Evolutionary conservation across 305 asterid species (phyloP), one percentile per base, ranked within the genome.

Genomic region (Fraxinus albicans): DNA sequence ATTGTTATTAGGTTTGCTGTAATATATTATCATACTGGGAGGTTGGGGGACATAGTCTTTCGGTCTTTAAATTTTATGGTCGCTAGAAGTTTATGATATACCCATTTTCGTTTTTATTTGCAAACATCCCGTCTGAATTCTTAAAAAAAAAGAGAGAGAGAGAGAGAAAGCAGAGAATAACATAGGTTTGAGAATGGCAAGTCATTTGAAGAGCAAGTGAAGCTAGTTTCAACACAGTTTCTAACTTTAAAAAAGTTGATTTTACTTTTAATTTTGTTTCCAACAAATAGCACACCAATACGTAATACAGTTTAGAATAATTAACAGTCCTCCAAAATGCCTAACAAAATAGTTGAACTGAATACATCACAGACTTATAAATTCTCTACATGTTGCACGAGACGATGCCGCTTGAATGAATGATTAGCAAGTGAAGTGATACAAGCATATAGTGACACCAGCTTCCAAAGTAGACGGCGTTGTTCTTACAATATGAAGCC

Each of bases 401-500:
- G 63, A 53, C 23, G 63, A 53, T 4, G 8, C 6, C 8, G 2
- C 63, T 65, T 25, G n/a, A 13, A 1, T 8, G 34, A 25, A 65
- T 65, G 73, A 7, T 27, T 1, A 27, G 34, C 75, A 17, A 63
- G 10, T 35, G 77, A 76, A 40, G 4, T 4, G 35, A 23, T 23
- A 65, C 73, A 65, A 65, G 8, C 73, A 65, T 23, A 8, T 2
- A 65, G 73, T 25, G 34, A 25, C 74, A 29, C 38, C 58, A 79
- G 21, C 50, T 9, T 19, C 78, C 31, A n/a, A 40, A 23, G 58
- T 85, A 65, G 60, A 78, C 9, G 10, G 7, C 21, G 72, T 44
- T n/a, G 29, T 73, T 78, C 83, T 82, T 77, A 77, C 79, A 82
- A 19, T 33, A 82, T 70, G 35, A 33, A 33, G 42, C 8, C 1